phyloP scores from a whole-genome alignment of 495 filamentous ascomycete genomes.

The Aspergillus incahuasiensis region DNA sequence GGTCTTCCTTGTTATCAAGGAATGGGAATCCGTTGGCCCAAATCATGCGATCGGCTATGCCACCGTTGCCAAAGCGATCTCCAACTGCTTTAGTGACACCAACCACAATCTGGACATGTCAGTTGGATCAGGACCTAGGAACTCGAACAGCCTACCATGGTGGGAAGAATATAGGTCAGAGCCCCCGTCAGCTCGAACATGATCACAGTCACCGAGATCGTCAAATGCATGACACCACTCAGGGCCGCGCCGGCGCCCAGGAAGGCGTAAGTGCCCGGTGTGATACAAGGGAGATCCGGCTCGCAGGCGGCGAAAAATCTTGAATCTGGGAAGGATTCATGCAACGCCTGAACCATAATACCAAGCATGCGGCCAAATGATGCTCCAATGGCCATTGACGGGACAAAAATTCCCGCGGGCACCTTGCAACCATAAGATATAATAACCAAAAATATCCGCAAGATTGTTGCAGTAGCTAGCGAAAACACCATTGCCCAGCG shows the following conservation, averaged over 20 bases:
- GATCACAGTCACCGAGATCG: slow-evolving; percentile 92
- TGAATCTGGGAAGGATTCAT: slow-evolving; percentile 76
- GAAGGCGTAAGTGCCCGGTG: slow-evolving; percentile 93
- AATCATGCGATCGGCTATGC: slow-evolving; percentile 97
- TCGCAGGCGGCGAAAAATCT: slow-evolving; percentile 82
- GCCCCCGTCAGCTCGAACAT: slow-evolving; percentile 98
- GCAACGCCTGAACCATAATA: slow-evolving; percentile 84
- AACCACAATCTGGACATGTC: slow-evolving; percentile 70
- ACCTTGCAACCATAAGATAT: slow-evolving; percentile 98
- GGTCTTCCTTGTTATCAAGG: slow-evolving; percentile 96
- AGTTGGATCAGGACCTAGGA: slow-evolving; percentile 1
- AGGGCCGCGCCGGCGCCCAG: slow-evolving; percentile 89
- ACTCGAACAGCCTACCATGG: slow-evolving; percentile 57
- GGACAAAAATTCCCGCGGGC: slow-evolving; percentile 94
- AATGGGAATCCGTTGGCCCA: slow-evolving; percentile 99
- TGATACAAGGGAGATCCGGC: slow-evolving; percentile 94
- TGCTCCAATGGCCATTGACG: slow-evolving; percentile 95
- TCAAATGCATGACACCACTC: slow-evolving; percentile 98
- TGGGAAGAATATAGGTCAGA: slow-evolving; percentile 91
- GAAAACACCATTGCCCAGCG: slow-evolving; percentile 79
- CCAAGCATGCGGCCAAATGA: slow-evolving; percentile 92
- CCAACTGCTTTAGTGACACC: slow-evolving; percentile 94
- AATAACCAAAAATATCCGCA: slow-evolving; percentile 83
- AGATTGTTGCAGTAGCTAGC: slow-evolving; percentile 70
- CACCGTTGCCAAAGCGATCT: slow-evolving; percentile 88